Base-by-base conservation (phyloP, 345 rosid genomes). In the Reutealis trisperma region DNA sequence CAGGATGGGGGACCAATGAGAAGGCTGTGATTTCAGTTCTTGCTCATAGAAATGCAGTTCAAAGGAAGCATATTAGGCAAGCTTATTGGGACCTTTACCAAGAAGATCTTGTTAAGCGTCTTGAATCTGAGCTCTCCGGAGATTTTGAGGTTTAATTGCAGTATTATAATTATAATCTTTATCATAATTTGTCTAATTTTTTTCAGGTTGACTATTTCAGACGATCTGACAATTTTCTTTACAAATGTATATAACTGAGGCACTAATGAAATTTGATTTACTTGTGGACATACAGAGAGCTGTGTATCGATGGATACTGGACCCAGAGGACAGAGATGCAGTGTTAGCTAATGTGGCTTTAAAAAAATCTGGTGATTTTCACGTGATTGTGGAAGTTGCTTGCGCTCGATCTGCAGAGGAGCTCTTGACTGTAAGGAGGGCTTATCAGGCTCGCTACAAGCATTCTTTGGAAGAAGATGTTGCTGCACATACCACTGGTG, bases 381-480 rank as follows among this genome's bases (percentile, higher is more conserved):
- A 81, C 58, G 92, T 84, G 58, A 84, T 91, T 55, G 66, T 87
- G 2, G 93, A 91, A 70, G 85, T 90, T 61, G 79, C 91, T 1
- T 86, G 89, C 74, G 72, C 77, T 12, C 75, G 62, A 25, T 85
- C 93, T 13, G 82, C 93, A 1, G 96, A 91, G 60, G 96, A 90
- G 86, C 91, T 91, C 45, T 67, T 90, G 83, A 84, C 78, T 32
- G 87, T 87, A 21, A 82, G 90, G 70, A 77, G 89, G 44, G 92
- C 92, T 12, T 90, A 90, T 79, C 88, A 83, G 72, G 75, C 75
- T 63, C 91, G 93, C 42, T 88, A 86, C 86, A 88, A 85, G 88
- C 87, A 22, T 57, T 90, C 96, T 61, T 27, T 91, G 79, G 96
- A 91, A 68, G 96, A 91, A 84, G 93, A 88, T 63, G 88, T 90